phyloP scores from a whole-genome alignment of 1,284 basidiomycete genomes.

The Veloboletus limbatus region DNA sequence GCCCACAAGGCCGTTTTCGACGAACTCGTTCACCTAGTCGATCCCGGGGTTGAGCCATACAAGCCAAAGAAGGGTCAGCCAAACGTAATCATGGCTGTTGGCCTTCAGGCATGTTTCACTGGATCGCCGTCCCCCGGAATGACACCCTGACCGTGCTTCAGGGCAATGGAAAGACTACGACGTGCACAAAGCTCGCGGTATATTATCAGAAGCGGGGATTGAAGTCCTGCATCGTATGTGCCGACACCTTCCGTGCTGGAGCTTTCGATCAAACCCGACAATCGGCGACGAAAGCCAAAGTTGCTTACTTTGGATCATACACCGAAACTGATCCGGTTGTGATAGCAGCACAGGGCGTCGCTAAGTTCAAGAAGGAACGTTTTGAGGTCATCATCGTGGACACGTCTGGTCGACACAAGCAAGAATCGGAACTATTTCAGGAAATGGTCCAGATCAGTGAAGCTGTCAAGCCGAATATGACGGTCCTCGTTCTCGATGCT shows the following conservation, averaged over 20 bases:
- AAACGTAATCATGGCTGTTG: slow-evolving; percentile 98
- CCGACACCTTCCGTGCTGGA: slow-evolving; percentile 98
- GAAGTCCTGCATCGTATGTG: slow-evolving; percentile 98
- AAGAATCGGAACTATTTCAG: slow-evolving; percentile 94
- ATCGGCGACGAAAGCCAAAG: slow-evolving; percentile 96
- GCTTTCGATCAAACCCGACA: slow-evolving; percentile 98
- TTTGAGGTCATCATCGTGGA: slow-evolving; percentile 99
- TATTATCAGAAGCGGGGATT: slow-evolving; percentile 98
- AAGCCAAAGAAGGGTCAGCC: slow-evolving; percentile 95
- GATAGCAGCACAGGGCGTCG: slow-evolving; percentile 92
- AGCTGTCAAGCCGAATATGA: slow-evolving; percentile 94
- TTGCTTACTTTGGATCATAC: slow-evolving; percentile 98
- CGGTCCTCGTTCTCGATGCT: slow-evolving; percentile 85
- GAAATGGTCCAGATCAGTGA: slow-evolving; percentile 98
- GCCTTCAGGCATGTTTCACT: slow-evolving; percentile 69
- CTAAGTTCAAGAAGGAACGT: slow-evolving; percentile 96
- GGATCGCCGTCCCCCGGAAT: slow-evolving; percentile 5
- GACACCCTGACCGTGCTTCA: slow-evolving; percentile 34
- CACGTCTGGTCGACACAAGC: slow-evolving; percentile 96
- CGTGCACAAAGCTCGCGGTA: slow-evolving; percentile 95
- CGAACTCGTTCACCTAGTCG: slow-evolving; percentile 92
- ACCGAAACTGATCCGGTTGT: slow-evolving; percentile 98
- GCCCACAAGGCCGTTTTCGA: slow-evolving; percentile 85
- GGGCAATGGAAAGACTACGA: slow-evolving; percentile 98
- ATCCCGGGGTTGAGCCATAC: slow-evolving; percentile 92